These are phyloP conservation scores for Globisporangium megalacanthum DNA, from an alignment of 352 stramenopile genomes.

Conservation along the genomic window DNA sequence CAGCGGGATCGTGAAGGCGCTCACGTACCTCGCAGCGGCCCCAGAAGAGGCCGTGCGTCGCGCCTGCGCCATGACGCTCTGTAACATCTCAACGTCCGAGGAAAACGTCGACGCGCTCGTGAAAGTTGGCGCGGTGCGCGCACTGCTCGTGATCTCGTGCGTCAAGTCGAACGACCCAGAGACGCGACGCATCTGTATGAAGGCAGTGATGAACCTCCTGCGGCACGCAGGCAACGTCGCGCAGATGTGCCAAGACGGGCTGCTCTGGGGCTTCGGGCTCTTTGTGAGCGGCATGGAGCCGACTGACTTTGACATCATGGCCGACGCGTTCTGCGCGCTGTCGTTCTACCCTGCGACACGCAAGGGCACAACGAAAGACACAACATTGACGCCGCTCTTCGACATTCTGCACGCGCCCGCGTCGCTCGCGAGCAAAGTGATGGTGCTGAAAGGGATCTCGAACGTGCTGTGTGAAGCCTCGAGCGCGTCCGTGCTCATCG, in stretches of 20 bases:
- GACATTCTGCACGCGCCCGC: conserved; percentile 22
- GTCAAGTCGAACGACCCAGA: conserved; percentile 78
- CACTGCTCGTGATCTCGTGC: conserved; percentile 81
- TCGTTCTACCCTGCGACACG: conserved; percentile 46
- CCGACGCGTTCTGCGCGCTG: conserved; percentile 60
- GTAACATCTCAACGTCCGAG: conserved; percentile 89
- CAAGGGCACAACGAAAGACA: conserved; percentile 34
- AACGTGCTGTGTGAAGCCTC: conserved; percentile 44
- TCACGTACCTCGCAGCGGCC: conserved; percentile 57
- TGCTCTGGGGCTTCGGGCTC: conserved; percentile 64
- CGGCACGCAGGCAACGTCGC: conserved; percentile 38
- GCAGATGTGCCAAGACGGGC: conserved; percentile 57
- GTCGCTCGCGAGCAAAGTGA: conserved; percentile 22
- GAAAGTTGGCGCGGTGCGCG: conserved; percentile 82
- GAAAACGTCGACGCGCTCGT: conserved; percentile 88
- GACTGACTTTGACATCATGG: conserved; percentile 55
- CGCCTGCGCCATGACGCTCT: conserved; percentile 85
- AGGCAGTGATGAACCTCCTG: conserved; percentile 63
- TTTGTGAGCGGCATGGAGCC: conserved; percentile 51
- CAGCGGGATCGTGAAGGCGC: conserved; percentile 64
- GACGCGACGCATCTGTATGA: conserved; percentile 68
- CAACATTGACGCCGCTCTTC: conserved; percentile 37
- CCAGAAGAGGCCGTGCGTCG: conserved; percentile 65
- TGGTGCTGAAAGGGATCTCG: conserved; percentile 39
- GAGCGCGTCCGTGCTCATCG: conserved; percentile 19